phyloP scores from a whole-genome alignment of 805 yeast genomes.

The Metschnikowia anglica region DNA sequence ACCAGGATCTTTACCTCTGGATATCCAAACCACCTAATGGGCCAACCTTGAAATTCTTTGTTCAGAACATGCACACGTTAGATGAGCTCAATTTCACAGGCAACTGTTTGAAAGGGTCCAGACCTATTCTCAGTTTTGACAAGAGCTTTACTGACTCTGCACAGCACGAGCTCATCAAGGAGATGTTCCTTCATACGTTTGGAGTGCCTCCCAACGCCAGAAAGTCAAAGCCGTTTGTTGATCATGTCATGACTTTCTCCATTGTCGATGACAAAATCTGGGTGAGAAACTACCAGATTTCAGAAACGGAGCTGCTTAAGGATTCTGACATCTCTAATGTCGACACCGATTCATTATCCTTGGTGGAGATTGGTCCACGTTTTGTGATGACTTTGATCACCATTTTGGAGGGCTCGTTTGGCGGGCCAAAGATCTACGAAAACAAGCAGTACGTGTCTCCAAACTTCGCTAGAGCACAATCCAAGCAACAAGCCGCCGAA shows the following conservation, averaged over 20 bases:
- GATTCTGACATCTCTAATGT: slow-evolving; percentile 45
- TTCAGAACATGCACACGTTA: slow-evolving; percentile 93
- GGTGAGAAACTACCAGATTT: slow-evolving; percentile 92
- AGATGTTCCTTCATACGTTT: slow-evolving; percentile 71
- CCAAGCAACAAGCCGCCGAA: slow-evolving; percentile 73
- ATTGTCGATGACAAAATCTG: slow-evolving; percentile 92
- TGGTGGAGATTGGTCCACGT: slow-evolving; percentile 96
- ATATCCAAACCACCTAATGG: slow-evolving; percentile 96
- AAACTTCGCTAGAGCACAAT: slow-evolving; percentile 88
- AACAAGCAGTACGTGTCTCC: slow-evolving; percentile 97
- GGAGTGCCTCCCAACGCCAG: slow-evolving; percentile 96
- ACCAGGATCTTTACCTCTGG: slow-evolving; percentile 93
- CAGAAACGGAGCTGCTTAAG: slow-evolving; percentile 60
- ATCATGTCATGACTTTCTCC: slow-evolving; percentile 91
- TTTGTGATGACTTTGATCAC: slow-evolving; percentile 90
- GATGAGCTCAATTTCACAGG: slow-evolving; percentile 97
- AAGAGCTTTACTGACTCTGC: slow-evolving; percentile 61
- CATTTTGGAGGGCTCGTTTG: slow-evolving; percentile 92
- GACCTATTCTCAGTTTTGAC: slow-evolving; percentile 92
- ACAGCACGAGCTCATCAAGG: slow-evolving; percentile 76
- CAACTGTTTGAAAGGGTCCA: slow-evolving; percentile 90
- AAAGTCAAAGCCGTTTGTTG: slow-evolving; percentile 90
- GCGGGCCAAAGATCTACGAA: slow-evolving; percentile 96
- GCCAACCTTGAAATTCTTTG: slow-evolving; percentile 89
- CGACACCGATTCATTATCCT: slow-evolving; percentile 59